Evolutionary conservation across 2,329 filamentous ascomycete genomes (phyloP), one percentile per base, ranked within the genome.

Genomic region (Didymella segeticola): DNA sequence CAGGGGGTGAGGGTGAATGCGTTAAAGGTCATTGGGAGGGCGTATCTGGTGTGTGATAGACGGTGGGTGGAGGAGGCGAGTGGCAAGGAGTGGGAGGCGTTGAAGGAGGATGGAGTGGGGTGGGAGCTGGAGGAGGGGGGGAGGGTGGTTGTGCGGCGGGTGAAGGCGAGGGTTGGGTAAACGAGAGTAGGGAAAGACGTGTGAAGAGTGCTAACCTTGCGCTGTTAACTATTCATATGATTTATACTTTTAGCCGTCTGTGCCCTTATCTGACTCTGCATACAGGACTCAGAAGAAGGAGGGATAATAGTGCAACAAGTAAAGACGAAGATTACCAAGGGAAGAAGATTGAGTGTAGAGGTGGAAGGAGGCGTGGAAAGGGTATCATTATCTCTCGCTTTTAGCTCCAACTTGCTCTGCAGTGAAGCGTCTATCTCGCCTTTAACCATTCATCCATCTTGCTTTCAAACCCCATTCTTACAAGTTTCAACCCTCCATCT

Each of bases 21-120:
- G 27, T 79, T 98, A 63, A 96, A 96, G 78, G 95, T 92, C 71
- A 84, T 98, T 48, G 92, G 91, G 1, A 84, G 87, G 67, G 84
- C 88, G 4, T 99, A 99, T 73, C 77, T 97, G 60, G 78, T 17
- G 87, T 91, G 8, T 20, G 89, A 91, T 47, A 74, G 83, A 53
- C 71, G 70, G 3, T 91, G 88, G 72, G 76, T 96, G 43, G 90
- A 95, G 75, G 82, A 81, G 68, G 82, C 85, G 52, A 83, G 89
- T 4, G 86, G 86, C 41, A 80, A 83, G 62, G 79, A 76, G n/a
- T 99, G 93, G 92, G 80, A 85, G 10, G 84, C 86, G 43, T 76
- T 98, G 67, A 81, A 83, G 27, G 79, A 84, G 60, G 86, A 90
- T 68, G 86, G 86, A 2, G 89, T 98, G 1, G 92, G 92, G 0